Conservation (phyloP, 257 asterid species). For the Solanum chilense region DNA sequence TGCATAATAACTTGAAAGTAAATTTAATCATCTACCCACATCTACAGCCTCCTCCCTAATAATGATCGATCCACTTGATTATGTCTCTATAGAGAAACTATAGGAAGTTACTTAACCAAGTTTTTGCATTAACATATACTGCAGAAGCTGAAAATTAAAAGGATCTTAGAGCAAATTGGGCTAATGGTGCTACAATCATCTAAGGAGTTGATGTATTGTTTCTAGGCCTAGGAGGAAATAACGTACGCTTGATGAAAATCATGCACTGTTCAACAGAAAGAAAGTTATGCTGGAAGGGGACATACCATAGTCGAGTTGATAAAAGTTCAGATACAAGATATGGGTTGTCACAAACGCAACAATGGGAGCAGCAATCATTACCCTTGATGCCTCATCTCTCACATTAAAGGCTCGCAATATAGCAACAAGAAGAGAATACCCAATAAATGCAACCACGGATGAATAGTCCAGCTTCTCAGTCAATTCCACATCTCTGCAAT, state of each 20-base stretch:
- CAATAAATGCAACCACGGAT: slow-evolving; percentile 38
- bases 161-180: neutral
- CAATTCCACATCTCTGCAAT: slow-evolving; percentile 60
- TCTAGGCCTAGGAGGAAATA: neutral
- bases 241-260: neutral
- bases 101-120: neutral
- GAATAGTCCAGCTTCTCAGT: slow-evolving; percentile 69
- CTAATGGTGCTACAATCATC: neutral
- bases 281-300: neutral
- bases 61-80: neutral
- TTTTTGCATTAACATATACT: neutral
- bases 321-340: slow-evolving; percentile 45
- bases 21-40: neutral
- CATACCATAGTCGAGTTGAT: slow-evolving; percentile 43
- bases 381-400: slow-evolving; percentile 46
- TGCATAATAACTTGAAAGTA: neutral
- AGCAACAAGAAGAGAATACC: slow-evolving; percentile 40
- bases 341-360: slow-evolving; percentile 42
- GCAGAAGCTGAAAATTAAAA: neutral
- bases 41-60: neutral
- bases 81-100: neutral
- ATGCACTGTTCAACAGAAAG: neutral
- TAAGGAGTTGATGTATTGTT: neutral
- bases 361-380: slow-evolving; percentile 62
- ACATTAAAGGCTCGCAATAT: slow-evolving; percentile 34